phyloP scores from a whole-genome alignment of 345 rosid species.

The Hibiscus trionum region DNA sequence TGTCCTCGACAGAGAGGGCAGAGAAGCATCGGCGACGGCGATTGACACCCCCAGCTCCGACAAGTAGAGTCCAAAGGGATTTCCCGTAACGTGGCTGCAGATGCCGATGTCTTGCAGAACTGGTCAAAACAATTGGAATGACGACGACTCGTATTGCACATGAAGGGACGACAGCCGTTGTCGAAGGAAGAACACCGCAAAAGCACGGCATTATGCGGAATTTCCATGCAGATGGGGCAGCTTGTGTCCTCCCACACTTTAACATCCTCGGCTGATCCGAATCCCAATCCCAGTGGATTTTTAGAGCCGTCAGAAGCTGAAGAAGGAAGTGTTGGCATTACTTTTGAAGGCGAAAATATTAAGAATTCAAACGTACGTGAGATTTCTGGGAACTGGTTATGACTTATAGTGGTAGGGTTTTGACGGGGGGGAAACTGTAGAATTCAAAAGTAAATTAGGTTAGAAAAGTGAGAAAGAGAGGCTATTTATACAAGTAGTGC shows the following conservation, averaged over 20 bases:
- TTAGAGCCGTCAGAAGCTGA: not conserved
- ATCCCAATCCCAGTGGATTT: constrained; percentile 13
- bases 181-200: constrained; percentile 48
- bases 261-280: constrained; percentile 19
- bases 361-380: no score
- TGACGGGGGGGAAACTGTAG: no score
- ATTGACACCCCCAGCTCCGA: constrained; percentile 6
- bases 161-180: constrained; percentile 60
- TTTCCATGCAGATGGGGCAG: constrained; percentile 72
- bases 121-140: constrained; percentile 65
- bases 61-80: constrained; percentile 7
- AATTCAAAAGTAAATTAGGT: no score
- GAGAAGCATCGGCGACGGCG: constrained; percentile 14
- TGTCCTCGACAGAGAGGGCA: constrained; percentile 65
- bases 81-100: constrained; percentile 13
- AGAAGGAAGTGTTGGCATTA: constrained; percentile 10
- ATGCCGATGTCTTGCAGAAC: constrained; percentile 21
- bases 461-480: no score
- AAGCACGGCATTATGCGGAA: constrained; percentile 66
- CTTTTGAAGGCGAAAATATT: not conserved
- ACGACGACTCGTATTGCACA: constrained; percentile 63
- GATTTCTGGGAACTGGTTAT: no score
- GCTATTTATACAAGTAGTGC: no score
- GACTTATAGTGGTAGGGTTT: no score
- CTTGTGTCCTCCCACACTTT: constrained; percentile 54